These are phyloP conservation scores for Aureobasidium sp. DNA, from an alignment of 2,329 filamentous ascomycete species.

Conservation along the genomic window DNA sequence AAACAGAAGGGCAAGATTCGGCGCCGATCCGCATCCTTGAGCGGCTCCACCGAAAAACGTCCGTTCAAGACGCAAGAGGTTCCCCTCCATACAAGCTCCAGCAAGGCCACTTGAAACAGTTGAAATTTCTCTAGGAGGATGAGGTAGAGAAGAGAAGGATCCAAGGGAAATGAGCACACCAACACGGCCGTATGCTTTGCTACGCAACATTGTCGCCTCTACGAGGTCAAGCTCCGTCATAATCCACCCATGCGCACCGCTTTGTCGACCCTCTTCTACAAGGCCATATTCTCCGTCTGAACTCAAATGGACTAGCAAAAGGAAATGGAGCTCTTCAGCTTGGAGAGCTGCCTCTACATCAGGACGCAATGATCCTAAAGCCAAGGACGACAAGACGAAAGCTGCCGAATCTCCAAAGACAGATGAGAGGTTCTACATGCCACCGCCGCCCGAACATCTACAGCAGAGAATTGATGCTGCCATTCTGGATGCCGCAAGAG, in stretches of 20 bases:
- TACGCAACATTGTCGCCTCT: conserved; percentile 1
- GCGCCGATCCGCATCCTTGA: neutral
- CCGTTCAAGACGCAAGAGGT: neutral
- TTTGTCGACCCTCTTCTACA: neutral
- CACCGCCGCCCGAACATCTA: conserved; percentile 2
- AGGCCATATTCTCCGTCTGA: neutral
- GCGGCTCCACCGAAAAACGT: neutral
- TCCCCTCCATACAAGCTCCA: neutral
- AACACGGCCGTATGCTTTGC: conserved; percentile 11
- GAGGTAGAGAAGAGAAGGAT: conserved; percentile 15
- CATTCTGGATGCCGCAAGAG: neutral
- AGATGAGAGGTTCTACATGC: conserved; percentile 13
- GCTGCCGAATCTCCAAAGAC: neutral
- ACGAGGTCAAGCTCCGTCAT: conserved; percentile 1
- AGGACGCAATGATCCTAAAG: neutral
- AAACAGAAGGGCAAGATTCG: conserved; percentile 1
- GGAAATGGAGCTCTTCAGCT: conserved; percentile 4
- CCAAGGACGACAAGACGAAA: neutral
- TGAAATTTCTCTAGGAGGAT: conserved; percentile 1
- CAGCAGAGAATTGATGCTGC: conserved; percentile 7
- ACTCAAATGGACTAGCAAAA: neutral
- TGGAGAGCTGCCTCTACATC: neutral
- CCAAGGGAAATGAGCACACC: conserved; percentile 9
- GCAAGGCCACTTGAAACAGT: neutral
- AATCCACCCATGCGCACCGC: neutral